Percentiles rank a stretch among this genome's conserved stretches.
phyloP scores from a whole-genome alignment of 768 basidiomycete genomes.

The Agaricus blazei region DNA sequence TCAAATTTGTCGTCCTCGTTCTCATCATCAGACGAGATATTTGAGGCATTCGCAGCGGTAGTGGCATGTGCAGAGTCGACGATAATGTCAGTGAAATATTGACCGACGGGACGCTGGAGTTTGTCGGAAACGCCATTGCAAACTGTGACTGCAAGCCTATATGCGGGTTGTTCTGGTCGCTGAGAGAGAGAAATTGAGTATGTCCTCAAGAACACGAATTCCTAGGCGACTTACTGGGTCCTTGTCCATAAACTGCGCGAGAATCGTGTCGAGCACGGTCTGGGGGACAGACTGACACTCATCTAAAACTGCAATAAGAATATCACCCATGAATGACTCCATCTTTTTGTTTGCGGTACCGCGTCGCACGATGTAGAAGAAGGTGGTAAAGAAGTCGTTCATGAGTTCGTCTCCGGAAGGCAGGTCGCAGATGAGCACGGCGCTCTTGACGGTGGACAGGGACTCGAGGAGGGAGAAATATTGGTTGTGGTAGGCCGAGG shows the following conservation, averaged over 20 bases:
- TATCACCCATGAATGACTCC: conserved; percentile 82
- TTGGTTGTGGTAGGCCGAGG: conserved; percentile 85
- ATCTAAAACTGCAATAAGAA: conserved; percentile 85
- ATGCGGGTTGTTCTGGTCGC: conserved; percentile 71
- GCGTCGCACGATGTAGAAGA: conserved; percentile 77
- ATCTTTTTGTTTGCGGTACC: conserved; percentile 66
- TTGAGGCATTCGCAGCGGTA: conserved; percentile 12
- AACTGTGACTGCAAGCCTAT: conserved; percentile 78
- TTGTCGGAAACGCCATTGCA: conserved; percentile 83
- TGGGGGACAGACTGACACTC: conserved; percentile 74
- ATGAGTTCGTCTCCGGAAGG: conserved; percentile 83
- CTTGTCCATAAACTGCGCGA: conserved; percentile 84
- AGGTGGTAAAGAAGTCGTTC: conserved; percentile 74
- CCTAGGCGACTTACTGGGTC: conserved; percentile 47
- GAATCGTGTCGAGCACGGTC: conserved; percentile 74
- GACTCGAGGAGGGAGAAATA: conserved; percentile 95
- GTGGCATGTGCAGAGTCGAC: conserved; percentile 38
- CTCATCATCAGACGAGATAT: conserved; percentile 17
- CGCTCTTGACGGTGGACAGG: conserved; percentile 89
- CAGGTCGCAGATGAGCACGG: conserved; percentile 90
- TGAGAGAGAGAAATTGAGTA: conserved; percentile 18
- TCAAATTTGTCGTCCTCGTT: conserved; percentile 60
- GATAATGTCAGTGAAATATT: conserved; percentile 92
- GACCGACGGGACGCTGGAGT: conserved; percentile 82
- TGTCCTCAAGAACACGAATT: neutral